Conservation (phyloP, 805 yeast genomes). For the Candida sithepensis region DNA sequence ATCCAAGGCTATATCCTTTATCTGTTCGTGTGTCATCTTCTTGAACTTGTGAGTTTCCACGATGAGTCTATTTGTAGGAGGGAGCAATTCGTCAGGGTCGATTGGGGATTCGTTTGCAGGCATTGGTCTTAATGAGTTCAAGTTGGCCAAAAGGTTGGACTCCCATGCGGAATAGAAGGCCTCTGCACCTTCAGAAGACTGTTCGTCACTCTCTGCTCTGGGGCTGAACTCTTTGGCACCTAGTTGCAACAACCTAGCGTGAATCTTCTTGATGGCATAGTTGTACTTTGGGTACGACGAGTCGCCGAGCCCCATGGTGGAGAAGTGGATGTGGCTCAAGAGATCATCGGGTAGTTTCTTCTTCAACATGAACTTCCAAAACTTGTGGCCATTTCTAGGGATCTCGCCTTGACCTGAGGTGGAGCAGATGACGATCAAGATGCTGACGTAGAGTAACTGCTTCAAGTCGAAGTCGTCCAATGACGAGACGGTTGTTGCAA, state of each 20-base stretch:
- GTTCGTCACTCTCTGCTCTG: constrained; percentile 89
- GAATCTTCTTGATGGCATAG: constrained; percentile 81
- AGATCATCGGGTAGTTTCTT: constrained; percentile 58
- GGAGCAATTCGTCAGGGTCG: constrained; percentile 34
- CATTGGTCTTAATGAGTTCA: constrained; percentile 34
- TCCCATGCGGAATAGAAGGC: constrained; percentile 78
- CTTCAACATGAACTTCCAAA: constrained; percentile 73
- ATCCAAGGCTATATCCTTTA: constrained; percentile 26
- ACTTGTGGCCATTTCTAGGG: constrained; percentile 69
- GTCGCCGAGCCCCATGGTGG: constrained; percentile 91
- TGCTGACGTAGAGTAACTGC: constrained; percentile 45
- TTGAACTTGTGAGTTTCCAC: constrained; percentile 29
- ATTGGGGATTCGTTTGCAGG: constrained; percentile 29
- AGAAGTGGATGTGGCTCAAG: constrained; percentile 56
- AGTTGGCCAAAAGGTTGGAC: constrained; percentile 36
- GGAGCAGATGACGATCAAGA: constrained; percentile 63
- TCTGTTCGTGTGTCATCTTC: constrained; percentile 27
- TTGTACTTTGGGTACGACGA: constrained; percentile 87
- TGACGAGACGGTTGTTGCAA: constrained; percentile 44
- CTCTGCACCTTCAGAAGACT: constrained; percentile 71
- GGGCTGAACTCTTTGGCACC: constrained; percentile 73
- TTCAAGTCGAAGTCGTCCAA: constrained; percentile 61
- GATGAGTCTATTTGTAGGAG: constrained; percentile 32
- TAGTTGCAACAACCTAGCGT: constrained; percentile 70
- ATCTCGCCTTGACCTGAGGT: constrained; percentile 96